These are phyloP conservation scores for Pontederia crassipes DNA, from an alignment of 176 grass and related monocot species.

Conservation along the genomic window DNA sequence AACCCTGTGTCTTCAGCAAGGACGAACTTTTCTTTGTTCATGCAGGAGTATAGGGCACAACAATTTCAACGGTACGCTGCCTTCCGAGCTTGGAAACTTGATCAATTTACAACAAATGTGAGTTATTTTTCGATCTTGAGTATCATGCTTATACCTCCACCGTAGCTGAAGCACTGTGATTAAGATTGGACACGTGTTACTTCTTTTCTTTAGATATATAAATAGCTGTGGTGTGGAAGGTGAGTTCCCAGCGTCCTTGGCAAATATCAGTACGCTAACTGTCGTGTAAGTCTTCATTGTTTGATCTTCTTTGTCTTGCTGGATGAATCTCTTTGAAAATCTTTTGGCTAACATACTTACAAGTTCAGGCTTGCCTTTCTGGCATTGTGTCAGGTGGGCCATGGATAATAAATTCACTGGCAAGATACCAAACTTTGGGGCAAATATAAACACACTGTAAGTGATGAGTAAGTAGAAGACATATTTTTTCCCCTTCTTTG, in stretches of 20 bases:
- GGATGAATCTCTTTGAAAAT: neutral
- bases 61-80: slow-evolving; percentile 55
- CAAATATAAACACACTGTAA: slow-evolving; percentile 39
- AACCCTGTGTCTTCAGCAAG: neutral
- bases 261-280: slow-evolving; percentile 41
- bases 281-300: slow-evolving; percentile 11
- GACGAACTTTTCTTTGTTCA: neutral
- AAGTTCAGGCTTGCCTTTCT: neutral
- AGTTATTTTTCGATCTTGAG: neutral
- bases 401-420: slow-evolving; percentile 70
- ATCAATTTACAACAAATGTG: slow-evolving; percentile 41
- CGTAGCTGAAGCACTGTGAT: neutral
- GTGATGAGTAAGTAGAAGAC: neutral
- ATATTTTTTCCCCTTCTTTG: too few species aligned
- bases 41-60: slow-evolving; percentile 40
- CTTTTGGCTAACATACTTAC: slow-evolving; percentile 3
- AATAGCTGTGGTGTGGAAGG: slow-evolving; percentile 57
- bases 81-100: slow-evolving; percentile 52
- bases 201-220: slow-evolving; percentile 36
- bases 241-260: slow-evolving; percentile 42
- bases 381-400: slow-evolving; percentile 32
- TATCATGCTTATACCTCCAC: neutral
- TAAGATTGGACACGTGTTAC: neutral
- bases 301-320: neutral
- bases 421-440: slow-evolving; percentile 60